Conservation (phyloP, 2,329 filamentous ascomycete genomes). For the Xylariaceae sp. region DNA sequence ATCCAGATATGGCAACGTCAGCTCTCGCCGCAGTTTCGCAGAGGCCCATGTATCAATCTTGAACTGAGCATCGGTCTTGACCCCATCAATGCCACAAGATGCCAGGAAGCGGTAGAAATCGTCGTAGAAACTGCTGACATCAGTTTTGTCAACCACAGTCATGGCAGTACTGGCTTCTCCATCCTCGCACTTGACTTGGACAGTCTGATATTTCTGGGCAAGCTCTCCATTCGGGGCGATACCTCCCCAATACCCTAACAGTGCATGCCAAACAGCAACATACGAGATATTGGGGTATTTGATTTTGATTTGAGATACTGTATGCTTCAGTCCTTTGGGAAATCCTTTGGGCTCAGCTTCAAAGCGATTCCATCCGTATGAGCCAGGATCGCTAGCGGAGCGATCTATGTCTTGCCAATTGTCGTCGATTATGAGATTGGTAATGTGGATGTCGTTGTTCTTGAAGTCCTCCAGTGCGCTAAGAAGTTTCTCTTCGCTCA, state of each 20-base stretch:
- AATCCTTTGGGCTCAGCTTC: constrained; percentile 80
- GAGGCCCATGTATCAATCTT: constrained; percentile 73
- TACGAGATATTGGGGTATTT: constrained; percentile 71
- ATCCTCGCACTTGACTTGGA: constrained; percentile 51
- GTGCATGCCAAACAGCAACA: constrained; percentile 90
- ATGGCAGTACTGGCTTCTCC: constrained; percentile 59
- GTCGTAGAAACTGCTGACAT: constrained; percentile 73
- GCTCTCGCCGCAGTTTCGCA: constrained; percentile 63
- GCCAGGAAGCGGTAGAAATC: constrained; percentile 87
- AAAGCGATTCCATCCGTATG: constrained; percentile 72
- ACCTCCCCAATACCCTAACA: constrained; percentile 87
- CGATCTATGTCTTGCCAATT: constrained; percentile 82
- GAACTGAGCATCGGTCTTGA: constrained; percentile 93
- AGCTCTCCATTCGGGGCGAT: constrained; percentile 72
- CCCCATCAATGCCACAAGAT: constrained; percentile 71
- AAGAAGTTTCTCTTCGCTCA: constrained; percentile 78
- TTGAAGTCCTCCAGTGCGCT: constrained; percentile 69
- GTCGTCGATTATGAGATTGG: constrained; percentile 90
- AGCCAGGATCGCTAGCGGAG: constrained; percentile 47
- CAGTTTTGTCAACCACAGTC: constrained; percentile 68
- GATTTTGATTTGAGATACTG: constrained; percentile 64
- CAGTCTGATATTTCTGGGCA: constrained; percentile 73
- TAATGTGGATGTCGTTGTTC: constrained; percentile 69
- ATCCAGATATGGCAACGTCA: constrained; percentile 76
- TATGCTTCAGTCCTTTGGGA: constrained; percentile 71